Base-by-base conservation (phyloP, 2,329 filamentous ascomycete genomes). In the Lasiodiplodia hormozganensis region DNA sequence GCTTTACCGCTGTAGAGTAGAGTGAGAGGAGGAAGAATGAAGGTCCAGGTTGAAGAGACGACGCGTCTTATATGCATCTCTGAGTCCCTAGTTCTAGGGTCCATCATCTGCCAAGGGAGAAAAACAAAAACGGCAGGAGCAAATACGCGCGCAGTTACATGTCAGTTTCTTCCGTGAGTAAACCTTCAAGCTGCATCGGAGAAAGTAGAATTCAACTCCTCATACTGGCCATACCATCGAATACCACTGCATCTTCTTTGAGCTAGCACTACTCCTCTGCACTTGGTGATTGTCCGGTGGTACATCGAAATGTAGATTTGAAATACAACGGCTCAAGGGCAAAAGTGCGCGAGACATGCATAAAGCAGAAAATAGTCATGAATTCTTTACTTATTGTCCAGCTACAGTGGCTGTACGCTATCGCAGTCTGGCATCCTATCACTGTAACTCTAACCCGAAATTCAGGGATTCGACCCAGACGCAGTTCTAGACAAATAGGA, bases 261-360 rank as follows among this genome's bases (percentile, higher is more conserved):
- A 16, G 38, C 12, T 14, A 16, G 11, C 3, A 16, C 12, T 40
- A 6, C 5, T 12, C 5, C 11, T 10, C 38, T 40, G 2, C 4
- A 40, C 8, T 40, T 16, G 14, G 14, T 43, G 6, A 18, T 43
- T 18, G 7, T n/a, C 3, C 2, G 5, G 16, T 8, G 16, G 4
- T 8, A 11, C n/a, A 21, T 21, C 4, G n/a, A 10, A 7, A n/a
- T 6, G 7, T 47, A 47, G 7, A n/a, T 47, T 8, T 47, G 43
- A 47, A 47, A 0, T 4, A 47, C 8, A 47, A n/a, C 18, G 7
- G 21, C 21, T 11, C 40, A 10, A 47, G 40, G n/a, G 7, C 5
- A 7, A n/a, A 18, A 8, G 6, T 3, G 40, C 10, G 18, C 0
- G 5, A 18, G 2, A 1, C 4, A n/a, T 18, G 3, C 18, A 18